Conservation (phyloP, 805 yeast species). For the Grigorovia transvaalensis region DNA sequence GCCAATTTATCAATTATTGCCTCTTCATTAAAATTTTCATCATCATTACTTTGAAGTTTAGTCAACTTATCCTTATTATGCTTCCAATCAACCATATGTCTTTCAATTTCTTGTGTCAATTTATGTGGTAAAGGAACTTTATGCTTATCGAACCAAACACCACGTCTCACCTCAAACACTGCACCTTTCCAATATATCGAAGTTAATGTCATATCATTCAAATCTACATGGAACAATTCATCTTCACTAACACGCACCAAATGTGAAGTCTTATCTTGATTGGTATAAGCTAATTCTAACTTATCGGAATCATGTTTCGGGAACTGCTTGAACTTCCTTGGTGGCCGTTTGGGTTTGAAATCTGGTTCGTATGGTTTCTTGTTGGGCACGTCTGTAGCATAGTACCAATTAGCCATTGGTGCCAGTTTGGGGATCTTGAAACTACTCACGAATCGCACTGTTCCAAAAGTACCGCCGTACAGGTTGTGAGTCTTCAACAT, state of each 20-base stretch:
- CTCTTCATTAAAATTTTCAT: neutral
- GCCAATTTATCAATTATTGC: neutral
- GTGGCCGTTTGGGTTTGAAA: slow-evolving; percentile 40
- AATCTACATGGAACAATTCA: slow-evolving; percentile 60
- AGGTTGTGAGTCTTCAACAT: no score
- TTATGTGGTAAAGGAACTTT: slow-evolving; percentile 44
- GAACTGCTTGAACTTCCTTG: slow-evolving; percentile 60
- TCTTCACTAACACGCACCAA: slow-evolving; percentile 67
- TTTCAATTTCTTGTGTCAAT: slow-evolving; percentile 50
- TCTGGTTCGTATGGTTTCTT: slow-evolving; percentile 53
- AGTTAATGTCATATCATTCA: slow-evolving; percentile 40
- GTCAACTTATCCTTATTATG: neutral
- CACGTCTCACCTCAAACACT: slow-evolving; percentile 68
- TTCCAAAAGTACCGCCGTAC: no score
- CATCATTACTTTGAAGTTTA: neutral
- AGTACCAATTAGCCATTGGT: slow-evolving; percentile 46
- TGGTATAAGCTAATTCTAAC: slow-evolving; percentile 43
- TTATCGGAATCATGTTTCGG: slow-evolving; percentile 49
- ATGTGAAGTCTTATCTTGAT: slow-evolving; percentile 9
- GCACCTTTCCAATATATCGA: slow-evolving; percentile 92
- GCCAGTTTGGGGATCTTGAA: neutral
- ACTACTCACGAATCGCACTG: neutral
- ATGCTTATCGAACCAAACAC: slow-evolving; percentile 65
- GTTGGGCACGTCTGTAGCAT: slow-evolving; percentile 70
- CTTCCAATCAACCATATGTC: slow-evolving; percentile 1